These are phyloP conservation scores for Ceratocystis cacaofunesta DNA, from an alignment of 2,329 filamentous ascomycete genomes.

Conservation along the genomic window DNA sequence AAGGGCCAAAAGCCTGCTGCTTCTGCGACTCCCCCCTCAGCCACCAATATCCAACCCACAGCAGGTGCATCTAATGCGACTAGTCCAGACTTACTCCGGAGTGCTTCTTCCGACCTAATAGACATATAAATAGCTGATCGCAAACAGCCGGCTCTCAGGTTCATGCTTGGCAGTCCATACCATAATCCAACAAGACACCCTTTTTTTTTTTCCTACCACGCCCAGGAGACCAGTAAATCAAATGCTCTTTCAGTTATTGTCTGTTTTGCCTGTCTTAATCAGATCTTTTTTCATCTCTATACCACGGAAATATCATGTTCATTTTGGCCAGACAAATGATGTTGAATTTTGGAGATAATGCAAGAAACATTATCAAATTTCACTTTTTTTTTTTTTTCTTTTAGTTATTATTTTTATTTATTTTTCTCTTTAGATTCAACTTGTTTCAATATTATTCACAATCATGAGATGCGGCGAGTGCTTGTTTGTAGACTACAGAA, in stretches of 20 bases:
- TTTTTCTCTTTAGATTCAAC: neutral
- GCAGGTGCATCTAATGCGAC: neutral
- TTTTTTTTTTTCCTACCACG: neutral
- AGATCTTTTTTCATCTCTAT: conserved; percentile 3
- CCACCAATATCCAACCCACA: neutral
- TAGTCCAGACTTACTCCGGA: conserved; percentile 1
- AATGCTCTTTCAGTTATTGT: neutral
- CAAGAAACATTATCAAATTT: conserved; percentile 24
- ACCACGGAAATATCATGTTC: neutral
- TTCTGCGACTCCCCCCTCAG: conserved; percentile 41
- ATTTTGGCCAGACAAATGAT: neutral
- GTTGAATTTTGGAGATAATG: neutral
- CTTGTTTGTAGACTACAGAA: neutral
- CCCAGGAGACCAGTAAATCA: neutral
- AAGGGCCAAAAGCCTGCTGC: conserved; percentile 51
- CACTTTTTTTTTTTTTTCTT: conserved; percentile 21
- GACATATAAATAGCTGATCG: conserved; percentile 7
- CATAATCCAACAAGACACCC: no score
- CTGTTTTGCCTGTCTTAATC: neutral
- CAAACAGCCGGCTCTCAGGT: neutral
- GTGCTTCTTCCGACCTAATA: conserved; percentile 15
- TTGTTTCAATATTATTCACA: conserved; percentile 7
- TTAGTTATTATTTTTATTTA: conserved; percentile 13
- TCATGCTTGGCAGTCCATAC: neutral
- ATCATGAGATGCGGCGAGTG: neutral